Percentiles rank a stretch among this genome's conserved stretches.
Evolutionary conservation across 176 grass and related monocot species (phyloP).

Genomic region (Bromus sterilis): DNA sequence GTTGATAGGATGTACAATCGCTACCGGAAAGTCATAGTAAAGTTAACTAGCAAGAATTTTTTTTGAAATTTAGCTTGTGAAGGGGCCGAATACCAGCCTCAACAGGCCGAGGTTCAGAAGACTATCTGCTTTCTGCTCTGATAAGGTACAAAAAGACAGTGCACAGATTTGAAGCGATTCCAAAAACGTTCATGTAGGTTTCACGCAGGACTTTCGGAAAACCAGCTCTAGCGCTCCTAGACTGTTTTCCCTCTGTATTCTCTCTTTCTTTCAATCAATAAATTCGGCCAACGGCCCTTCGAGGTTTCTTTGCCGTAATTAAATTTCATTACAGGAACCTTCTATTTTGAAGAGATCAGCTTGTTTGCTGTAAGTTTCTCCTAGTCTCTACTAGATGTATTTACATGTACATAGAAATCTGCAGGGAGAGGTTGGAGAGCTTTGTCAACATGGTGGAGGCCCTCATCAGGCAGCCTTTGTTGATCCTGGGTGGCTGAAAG

Average conservation of each 20-base stretch:
- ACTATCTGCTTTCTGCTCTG: background rate
- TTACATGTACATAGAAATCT: background rate
- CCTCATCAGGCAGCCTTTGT: no score
- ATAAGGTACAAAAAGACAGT: background rate
- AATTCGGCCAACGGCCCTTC: no score
- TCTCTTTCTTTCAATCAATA: no score
- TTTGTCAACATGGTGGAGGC: no score
- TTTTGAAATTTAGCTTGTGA: background rate
- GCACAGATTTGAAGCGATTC: background rate
- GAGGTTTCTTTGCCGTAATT: background rate
- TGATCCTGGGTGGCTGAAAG: no score
- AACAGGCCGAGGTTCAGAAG: background rate
- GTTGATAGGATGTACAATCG: background rate
- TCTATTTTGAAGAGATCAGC: background rate
- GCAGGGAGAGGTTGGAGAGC: no score
- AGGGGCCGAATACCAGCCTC: background rate
- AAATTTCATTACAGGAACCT: background rate
- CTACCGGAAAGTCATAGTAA: background rate
- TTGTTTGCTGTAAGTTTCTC: background rate
- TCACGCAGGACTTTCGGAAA: no score
- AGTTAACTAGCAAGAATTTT: no score
- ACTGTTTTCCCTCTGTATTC: no score
- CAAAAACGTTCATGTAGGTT: background rate
- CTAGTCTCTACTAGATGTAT: background rate
- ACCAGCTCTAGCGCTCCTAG: no score